These are phyloP conservation scores for Blastobotrys arbuscula DNA, from an alignment of 1,139 yeast genomes.

Conservation along the genomic window DNA sequence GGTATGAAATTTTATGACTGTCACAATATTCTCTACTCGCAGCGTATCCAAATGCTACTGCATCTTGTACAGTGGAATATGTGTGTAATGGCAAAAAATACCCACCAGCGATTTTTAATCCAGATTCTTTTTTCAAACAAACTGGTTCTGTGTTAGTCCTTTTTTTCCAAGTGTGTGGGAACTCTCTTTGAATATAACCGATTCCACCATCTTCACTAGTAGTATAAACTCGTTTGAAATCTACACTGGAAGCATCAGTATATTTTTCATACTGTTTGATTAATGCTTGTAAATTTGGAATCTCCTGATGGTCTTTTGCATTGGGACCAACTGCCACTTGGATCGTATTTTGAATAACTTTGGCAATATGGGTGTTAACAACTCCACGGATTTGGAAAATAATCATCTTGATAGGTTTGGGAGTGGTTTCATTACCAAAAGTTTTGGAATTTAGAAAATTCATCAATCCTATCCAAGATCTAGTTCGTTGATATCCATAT, in stretches of 20 bases:
- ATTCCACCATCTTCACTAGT: background rate
- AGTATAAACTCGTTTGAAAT: constrained; percentile 26
- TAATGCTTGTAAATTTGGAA: background rate
- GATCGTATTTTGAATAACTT: constrained; percentile 1
- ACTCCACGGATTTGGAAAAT: constrained; percentile 35
- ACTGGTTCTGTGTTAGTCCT: constrained; percentile 14
- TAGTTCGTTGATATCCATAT: constrained; percentile 26
- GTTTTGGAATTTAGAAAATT: constrained; percentile 31
- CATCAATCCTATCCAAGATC: constrained; percentile 36
- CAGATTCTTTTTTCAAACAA: constrained; percentile 15
- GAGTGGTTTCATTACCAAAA: background rate
- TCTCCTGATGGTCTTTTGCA: background rate
- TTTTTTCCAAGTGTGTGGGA: constrained; percentile 31
- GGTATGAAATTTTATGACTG: constrained; percentile 25
- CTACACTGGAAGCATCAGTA: constrained; percentile 21
- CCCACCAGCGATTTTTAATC: constrained; percentile 23
- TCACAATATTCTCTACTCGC: constrained; percentile 36
- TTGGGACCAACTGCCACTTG: background rate
- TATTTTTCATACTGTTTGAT: background rate
- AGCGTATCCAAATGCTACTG: constrained; percentile 36
- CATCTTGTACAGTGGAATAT: constrained; percentile 38
- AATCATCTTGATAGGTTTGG: constrained; percentile 9
- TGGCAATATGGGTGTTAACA: constrained; percentile 31
- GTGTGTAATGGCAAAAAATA: constrained; percentile 36
- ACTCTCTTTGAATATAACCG: constrained; percentile 28